Base-by-base conservation (phyloP, 441 rosid species). In the Geranium incanum region DNA sequence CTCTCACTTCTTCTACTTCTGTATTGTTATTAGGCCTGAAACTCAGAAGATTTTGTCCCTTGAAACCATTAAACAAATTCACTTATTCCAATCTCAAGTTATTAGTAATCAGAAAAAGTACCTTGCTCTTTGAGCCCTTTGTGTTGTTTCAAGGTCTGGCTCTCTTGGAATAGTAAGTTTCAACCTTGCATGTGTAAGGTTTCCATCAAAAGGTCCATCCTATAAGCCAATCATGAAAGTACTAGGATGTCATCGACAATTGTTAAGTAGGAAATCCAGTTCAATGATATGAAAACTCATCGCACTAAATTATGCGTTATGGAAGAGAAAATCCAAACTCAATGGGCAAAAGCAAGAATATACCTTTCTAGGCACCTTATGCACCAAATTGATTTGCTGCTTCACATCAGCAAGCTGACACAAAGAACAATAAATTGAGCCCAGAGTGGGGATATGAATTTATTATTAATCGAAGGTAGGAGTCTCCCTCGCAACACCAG, bases 101-200 rank as follows among this genome's bases (percentile, higher is more conserved):
- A 67, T 36, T 59, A 36, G 72, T 15, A 67, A 70, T 55, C 71
- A 75, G 66, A 60, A 66, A 50, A n/a, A 79, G 77, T 65, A 93
- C 99, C 95, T 82, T 72, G 71, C 83, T 78, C 93, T 88, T 41
- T 86, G 93, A 36, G 95, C 92, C 85, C 98, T 86, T 57, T 85
- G 81, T 13, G 95, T 84, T 74, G 99, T 95, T 80, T 86, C 97
- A 73, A 95, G 88, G 69, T 82, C 96, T 72, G 97, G 98, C 76
- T 89, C 97, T 48, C 91, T 88, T 21, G 99, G 97, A 82, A 95
- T 80, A 48, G 99, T 95, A 75, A 87, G 73, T 82, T 80, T 89
- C 71, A 87, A 79, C 77, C 73, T 88, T 69, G 78, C 68, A 63
- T 75, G 78, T 19, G 65, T 76, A 55, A 71, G 41, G 70, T 52